Evolutionary conservation across 2,329 filamentous ascomycete species (phyloP).

Genomic region (Zasmidium citrigriseum): DNA sequence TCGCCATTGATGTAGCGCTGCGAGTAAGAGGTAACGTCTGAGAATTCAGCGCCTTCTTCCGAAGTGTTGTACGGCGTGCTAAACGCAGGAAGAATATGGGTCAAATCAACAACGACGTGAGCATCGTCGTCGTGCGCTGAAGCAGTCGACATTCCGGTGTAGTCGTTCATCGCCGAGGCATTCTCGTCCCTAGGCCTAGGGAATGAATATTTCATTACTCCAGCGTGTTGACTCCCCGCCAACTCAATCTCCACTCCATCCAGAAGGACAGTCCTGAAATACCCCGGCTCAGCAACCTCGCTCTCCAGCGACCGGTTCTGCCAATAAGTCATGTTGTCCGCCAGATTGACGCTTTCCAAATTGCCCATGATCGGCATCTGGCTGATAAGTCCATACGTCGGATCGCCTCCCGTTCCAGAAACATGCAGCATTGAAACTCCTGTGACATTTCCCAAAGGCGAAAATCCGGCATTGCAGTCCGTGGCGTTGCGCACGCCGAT

Average conservation of each 20-base stretch:
- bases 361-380: constrained; percentile 45
- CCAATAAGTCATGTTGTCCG: constrained; percentile 46
- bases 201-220: constrained; percentile 39
- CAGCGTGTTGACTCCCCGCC: constrained; percentile 39
- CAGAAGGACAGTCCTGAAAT: constrained; percentile 38
- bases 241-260: constrained; percentile 40
- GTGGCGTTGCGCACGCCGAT: constrained; percentile 21
- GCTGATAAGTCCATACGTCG: constrained; percentile 43
- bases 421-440: constrained; percentile 43
- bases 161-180: background rate
- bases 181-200: too few relatives aligned
- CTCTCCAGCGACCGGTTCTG: constrained; percentile 34
- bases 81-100: constrained; percentile 50
- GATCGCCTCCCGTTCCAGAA: constrained; percentile 30
- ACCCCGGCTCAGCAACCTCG: constrained; percentile 39
- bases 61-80: too few relatives aligned
- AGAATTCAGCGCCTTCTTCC: too few relatives aligned
- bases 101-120: constrained; percentile 50
- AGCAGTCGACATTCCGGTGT: background rate
- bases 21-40: constrained; percentile 23
- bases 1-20: constrained; percentile 22
- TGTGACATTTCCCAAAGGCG: constrained; percentile 42
- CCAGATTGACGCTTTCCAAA: constrained; percentile 42
- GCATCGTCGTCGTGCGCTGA: constrained; percentile 29
- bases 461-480: constrained; percentile 43